Base-by-base conservation (phyloP, 2,329 filamentous ascomycete species). In the Orbilia oligospora region DNA sequence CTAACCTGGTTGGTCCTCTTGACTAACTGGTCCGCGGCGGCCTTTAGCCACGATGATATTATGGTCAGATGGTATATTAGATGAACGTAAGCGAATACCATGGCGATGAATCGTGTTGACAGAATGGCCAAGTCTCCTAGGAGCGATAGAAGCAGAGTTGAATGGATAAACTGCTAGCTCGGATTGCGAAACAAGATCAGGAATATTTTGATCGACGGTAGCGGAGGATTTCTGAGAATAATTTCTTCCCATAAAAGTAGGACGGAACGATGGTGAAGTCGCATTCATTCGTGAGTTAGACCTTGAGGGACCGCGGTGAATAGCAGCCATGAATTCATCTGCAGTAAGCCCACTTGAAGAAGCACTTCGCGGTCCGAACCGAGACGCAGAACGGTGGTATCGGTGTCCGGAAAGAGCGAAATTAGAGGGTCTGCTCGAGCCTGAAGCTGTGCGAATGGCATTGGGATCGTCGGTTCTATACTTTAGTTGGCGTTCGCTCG, bases 291-390 rank as follows among this genome's bases (percentile, higher is more conserved):
- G 27, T 27, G 36, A 14, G 36, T 0, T 53, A 14, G 53, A 20
- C 0, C 10, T 55, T 24, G 49, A 22, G 36, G 69, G 38, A 41
- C 22, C 49, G 14, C 58, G 58, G 22, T 66, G 48, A 27, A 72
- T 38, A 20, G 56, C 48, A 20, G 51, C 58, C 44, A 63, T 44
- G 20, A 72, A 30, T 48, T 72, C 44, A 1, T 66, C 46, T 9
- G 33, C 58, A 9, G 58, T 65, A 14, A 72, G 44, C n/a, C 61
- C 70, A 18, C 36, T 72, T 1, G 48, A 30, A 22, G 65, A 56
- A 4, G 20, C 24, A 0, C 22, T 44, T 33, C 30, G 30, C 27
- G 41, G 20, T 10, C 36, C 56, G 33, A 27, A 44, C 27, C n/a
- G 56, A 27, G 56, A 14, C 0, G 20, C 20, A 24, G 36, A 44